A percentile compares a stretch with the other conserved stretches of the same genome.
phyloP scores from a whole-genome alignment of 176 grass and related monocot genomes.

The Paspalum notatum region DNA sequence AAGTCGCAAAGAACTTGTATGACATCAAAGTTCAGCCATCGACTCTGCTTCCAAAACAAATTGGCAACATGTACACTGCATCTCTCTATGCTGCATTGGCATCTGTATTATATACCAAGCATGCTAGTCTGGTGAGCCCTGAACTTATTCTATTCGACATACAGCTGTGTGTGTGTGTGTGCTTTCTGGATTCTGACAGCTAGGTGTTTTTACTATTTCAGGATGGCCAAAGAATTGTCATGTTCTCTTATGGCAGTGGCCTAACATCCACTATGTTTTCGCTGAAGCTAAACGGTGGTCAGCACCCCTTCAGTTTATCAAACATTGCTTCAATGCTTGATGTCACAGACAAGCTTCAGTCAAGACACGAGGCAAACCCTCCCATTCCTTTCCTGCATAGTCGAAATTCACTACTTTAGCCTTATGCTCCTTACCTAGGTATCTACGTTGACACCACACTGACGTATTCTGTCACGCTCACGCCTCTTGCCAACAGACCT shows the following conservation, averaged over 20 bases:
- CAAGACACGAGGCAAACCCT: slow-evolving; percentile 73
- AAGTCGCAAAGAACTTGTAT: slow-evolving; percentile 67
- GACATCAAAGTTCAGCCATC: slow-evolving; percentile 73
- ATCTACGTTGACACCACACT: background rate
- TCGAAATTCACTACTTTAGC: too few species aligned
- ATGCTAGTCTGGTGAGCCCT: slow-evolving; percentile 57
- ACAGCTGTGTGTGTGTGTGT: slow-evolving; percentile 18
- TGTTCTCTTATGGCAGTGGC: slow-evolving; percentile 99
- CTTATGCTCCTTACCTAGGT: background rate
- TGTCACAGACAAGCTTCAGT: slow-evolving; percentile 74
- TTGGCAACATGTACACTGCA: slow-evolving; percentile 83
- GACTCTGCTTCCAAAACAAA: slow-evolving; percentile 76
- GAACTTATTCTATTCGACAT: background rate
- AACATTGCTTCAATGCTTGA: slow-evolving; percentile 83
- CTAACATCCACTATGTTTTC: slow-evolving; percentile 82
- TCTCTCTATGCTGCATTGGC: slow-evolving; percentile 82
- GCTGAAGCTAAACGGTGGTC: slow-evolving; percentile 66
- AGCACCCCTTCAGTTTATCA: slow-evolving; percentile 77
- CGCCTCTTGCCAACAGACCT: slow-evolving; percentile 40
- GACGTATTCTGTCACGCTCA: background rate
- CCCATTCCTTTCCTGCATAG: background rate
- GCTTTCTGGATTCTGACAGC: background rate
- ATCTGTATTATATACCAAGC: slow-evolving; percentile 65
- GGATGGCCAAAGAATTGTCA: slow-evolving; percentile 74
- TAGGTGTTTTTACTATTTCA: slow-evolving; percentile 37